Evolutionary conservation across 176 grass and related monocot genomes (phyloP).

Genomic region (Poa annua): DNA sequence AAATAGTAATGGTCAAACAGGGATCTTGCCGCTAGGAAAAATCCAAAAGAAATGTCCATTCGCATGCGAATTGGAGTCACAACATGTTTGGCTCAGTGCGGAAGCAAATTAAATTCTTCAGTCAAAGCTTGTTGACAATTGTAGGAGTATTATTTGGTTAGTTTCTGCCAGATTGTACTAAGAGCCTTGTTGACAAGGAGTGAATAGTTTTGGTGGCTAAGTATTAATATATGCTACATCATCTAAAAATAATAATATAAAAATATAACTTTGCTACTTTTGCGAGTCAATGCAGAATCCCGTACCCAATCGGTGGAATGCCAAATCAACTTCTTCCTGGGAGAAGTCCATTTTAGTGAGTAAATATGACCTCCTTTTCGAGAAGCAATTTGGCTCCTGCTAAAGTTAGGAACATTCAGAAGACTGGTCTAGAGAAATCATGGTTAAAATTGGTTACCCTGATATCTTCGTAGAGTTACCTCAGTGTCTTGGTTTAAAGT

Average conservation of each 20-base stretch:
- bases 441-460: conserved; percentile 39
- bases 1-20: no score
- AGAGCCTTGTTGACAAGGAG: no score
- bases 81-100: no score
- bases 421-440: conserved; percentile 24
- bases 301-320: conserved; percentile 68
- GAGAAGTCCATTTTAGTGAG: conserved; percentile 75
- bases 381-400: conserved; percentile 52
- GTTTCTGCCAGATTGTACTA: no score
- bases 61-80: no score
- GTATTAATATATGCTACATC: no score
- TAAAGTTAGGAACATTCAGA: conserved; percentile 42
- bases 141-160: no score
- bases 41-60: no score
- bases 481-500: neutral
- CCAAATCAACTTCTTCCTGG: conserved; percentile 72
- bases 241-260: neutral
- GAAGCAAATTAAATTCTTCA: no score
- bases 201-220: no score
- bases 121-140: no score
- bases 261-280: conserved; percentile 15
- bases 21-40: no score
- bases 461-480: conserved; percentile 36
- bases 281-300: conserved; percentile 31
- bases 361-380: conserved; percentile 71